Conservation (phyloP, 148 eudicot species). For the Polygonum maritimum region DNA sequence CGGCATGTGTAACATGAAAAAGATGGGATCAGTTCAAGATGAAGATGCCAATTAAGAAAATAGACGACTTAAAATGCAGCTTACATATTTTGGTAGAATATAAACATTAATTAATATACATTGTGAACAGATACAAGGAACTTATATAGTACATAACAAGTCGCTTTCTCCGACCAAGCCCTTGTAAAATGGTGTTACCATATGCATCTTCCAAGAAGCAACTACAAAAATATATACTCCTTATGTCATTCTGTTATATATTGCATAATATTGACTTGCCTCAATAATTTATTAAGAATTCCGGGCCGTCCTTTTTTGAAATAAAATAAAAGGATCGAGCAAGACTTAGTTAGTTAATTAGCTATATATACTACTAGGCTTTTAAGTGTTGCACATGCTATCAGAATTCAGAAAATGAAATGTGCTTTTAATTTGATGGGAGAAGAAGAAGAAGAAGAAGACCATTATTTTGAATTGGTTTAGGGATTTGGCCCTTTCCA, state of each 20-base stretch:
- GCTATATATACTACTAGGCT: not conserved
- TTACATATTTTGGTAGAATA: not conserved
- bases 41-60: not conserved
- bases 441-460: not conserved
- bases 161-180: not conserved
- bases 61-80: not conserved
- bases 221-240: not conserved
- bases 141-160: not conserved
- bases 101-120: no score
- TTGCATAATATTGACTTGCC: conserved; percentile 1
- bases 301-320: not conserved
- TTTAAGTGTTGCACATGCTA: conserved; percentile 1
- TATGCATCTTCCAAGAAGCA: conserved; percentile 3
- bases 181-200: not conserved
- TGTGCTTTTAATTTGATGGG: not conserved
- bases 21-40: not conserved
- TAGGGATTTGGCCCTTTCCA: conserved; percentile 1
- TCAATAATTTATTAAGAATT: not conserved
- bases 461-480: not conserved
- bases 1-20: conserved; percentile 6
- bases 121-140: not conserved
- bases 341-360: not conserved
- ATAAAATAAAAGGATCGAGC: not conserved
- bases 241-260: not conserved
- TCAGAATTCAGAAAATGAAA: not conserved